Conservation (phyloP, 2,329 filamentous ascomycete genomes). For the Fusarium poae region DNA sequence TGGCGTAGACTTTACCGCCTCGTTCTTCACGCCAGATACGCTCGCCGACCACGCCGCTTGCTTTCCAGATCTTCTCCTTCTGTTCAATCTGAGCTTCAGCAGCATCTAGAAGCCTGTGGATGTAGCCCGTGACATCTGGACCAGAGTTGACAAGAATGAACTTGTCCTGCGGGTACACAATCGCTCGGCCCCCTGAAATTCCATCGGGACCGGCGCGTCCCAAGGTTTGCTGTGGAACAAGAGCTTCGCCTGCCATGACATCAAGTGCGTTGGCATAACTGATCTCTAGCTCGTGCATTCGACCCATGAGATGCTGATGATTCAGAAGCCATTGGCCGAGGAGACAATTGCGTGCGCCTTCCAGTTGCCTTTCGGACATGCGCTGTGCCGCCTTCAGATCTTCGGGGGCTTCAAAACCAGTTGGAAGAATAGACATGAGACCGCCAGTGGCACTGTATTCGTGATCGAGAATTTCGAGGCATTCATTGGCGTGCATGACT, state of each 20-base stretch:
- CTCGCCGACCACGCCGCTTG: slow-evolving; percentile 59
- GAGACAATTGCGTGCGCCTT: slow-evolving; percentile 63
- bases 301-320: slow-evolving; percentile 65
- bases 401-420: slow-evolving; percentile 45
- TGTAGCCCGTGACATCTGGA: slow-evolving; percentile 61
- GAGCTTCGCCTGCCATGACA: slow-evolving; percentile 63
- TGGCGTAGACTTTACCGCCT: slow-evolving; percentile 52
- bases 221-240: slow-evolving; percentile 65
- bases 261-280: slow-evolving; percentile 65
- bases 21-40: slow-evolving; percentile 50
- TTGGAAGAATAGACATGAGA: slow-evolving; percentile 66
- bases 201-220: slow-evolving; percentile 65
- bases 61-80: slow-evolving; percentile 52
- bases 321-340: slow-evolving; percentile 70
- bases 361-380: slow-evolving; percentile 51
- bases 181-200: slow-evolving; percentile 62
- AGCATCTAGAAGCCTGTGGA: slow-evolving; percentile 63
- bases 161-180: slow-evolving; percentile 67
- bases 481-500: slow-evolving; percentile 69
- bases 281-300: slow-evolving; percentile 70
- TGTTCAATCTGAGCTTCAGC: slow-evolving; percentile 58
- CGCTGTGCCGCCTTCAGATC: slow-evolving; percentile 46
- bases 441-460: slow-evolving; percentile 69
- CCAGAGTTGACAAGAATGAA: slow-evolving; percentile 68
- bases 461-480: slow-evolving; percentile 71